Evolutionary conservation across 805 yeast genomes (phyloP), one percentile per base, ranked within the genome.

Genomic region (Ogataea saltuana): DNA sequence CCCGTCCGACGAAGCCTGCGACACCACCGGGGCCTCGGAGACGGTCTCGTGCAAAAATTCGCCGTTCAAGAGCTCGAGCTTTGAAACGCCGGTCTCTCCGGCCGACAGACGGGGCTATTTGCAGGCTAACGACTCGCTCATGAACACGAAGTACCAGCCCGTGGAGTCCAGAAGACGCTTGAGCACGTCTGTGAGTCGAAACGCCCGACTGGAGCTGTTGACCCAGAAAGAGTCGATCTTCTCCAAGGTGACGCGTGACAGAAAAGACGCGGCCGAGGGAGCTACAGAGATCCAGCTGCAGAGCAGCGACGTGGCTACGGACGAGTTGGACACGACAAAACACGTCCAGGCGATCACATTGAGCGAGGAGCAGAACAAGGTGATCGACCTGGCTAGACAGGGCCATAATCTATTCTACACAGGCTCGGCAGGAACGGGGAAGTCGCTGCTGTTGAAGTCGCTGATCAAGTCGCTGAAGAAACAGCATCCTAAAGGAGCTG

Each of bases 381-480:
- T 93, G 17, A 71, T 87, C 9, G 76, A 80, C 8, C 64, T 86
- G 41, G 95, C 66, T 5, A 64, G 77, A 33, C 58, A 69, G 17
- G 89, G 95, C 0, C 67, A 70, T 13, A 87, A 83, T 46, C 66
- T 93, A 3, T 93, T 93, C 59, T 93, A 87, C 61, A 93, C 99
- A 0, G 99, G 99, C 39, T 88, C 97, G 25, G 99, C 99, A 0
- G 99, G 99, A 56, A 93, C 99, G 0, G 99, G 99, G 59, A 93
- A 93, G 60, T 91, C 99, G 1, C 84, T 93, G 4, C 69, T 93
- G n/a, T 67, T 93, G 39, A 74, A 76, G 48, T 71, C 79, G 9
- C 69, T 86, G 27, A 85, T 86, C 42, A 75, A 76, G 53, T 63
- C 71, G 0, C 59, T 86, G 42, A 71, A 66, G 48, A 46, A 51